Evolutionary conservation across 2,329 filamentous ascomycete genomes (phyloP).

Genomic region (Paracoccidioides lutzii): DNA sequence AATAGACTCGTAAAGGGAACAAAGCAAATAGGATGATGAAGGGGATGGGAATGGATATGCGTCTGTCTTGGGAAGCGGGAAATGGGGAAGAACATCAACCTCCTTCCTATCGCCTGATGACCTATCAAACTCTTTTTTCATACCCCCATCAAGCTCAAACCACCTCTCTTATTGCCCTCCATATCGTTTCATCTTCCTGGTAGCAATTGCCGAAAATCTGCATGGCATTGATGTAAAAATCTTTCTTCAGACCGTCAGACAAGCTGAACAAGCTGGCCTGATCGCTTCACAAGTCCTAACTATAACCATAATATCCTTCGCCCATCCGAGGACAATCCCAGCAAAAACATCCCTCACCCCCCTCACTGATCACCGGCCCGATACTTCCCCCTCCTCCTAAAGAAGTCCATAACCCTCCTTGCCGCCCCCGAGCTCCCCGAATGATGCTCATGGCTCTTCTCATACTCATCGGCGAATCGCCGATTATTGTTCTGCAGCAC

Average conservation of each 20-base stretch:
- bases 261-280: too few relatives aligned
- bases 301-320: too few relatives aligned
- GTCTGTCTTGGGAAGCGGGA: too few relatives aligned
- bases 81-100: too few relatives aligned
- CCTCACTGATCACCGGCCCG: slow-evolving; percentile 35
- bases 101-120: too few relatives aligned
- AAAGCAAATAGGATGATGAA: too few relatives aligned
- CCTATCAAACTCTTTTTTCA: too few relatives aligned
- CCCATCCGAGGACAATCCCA: too few relatives aligned
- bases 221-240: background rate
- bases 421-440: slow-evolving; percentile 77
- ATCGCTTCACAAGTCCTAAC: too few relatives aligned
- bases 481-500: slow-evolving; percentile 76
- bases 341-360: background rate
- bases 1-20: too few relatives aligned
- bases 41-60: too few relatives aligned
- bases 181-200: background rate
- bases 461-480: slow-evolving; percentile 70
- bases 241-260: too few relatives aligned
- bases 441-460: slow-evolving; percentile 47
- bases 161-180: background rate
- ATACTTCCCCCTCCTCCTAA: slow-evolving; percentile 72
- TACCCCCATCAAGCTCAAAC: background rate
- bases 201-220: background rate
- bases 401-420: slow-evolving; percentile 96